A percentile compares a stretch with the other conserved stretches of the same genome.
phyloP scores from a whole-genome alignment of 176 grass and related monocot species.

The Cymbopogon citratus region DNA sequence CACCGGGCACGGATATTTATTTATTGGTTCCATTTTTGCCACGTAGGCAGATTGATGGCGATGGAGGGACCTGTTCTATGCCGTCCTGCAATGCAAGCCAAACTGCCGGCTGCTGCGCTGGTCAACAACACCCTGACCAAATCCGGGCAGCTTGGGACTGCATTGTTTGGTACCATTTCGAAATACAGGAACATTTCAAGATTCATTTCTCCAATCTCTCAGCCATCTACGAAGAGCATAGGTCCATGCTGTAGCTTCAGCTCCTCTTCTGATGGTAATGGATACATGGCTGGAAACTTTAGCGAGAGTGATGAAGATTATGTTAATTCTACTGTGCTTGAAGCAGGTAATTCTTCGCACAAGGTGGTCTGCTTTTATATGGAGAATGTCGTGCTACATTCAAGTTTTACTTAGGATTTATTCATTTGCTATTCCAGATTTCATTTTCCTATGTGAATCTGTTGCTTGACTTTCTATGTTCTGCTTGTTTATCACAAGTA shows the following conservation, averaged over 20 bases:
- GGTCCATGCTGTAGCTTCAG: slow-evolving; percentile 50
- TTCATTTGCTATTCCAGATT: neutral
- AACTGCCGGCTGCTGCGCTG: slow-evolving; percentile 34
- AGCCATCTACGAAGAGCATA: slow-evolving; percentile 19
- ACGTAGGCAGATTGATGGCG: slow-evolving; percentile 39
- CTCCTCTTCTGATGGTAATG: slow-evolving; percentile 78
- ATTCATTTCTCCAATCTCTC: slow-evolving; percentile 34
- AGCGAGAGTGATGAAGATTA: slow-evolving; percentile 82
- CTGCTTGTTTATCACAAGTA: neutral
- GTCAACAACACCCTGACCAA: slow-evolving; percentile 42
- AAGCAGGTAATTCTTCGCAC: slow-evolving; percentile 60
- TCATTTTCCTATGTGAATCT: neutral
- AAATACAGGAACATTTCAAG: slow-evolving; percentile 45
- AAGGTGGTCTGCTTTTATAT: neutral
- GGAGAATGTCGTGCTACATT: neutral
- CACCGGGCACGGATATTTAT: neutral
- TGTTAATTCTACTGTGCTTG: slow-evolving; percentile 75
- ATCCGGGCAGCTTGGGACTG: slow-evolving; percentile 34
- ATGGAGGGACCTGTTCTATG: slow-evolving; percentile 62
- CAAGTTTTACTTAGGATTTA: neutral
- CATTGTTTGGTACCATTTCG: slow-evolving; percentile 44
- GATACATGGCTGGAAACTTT: slow-evolving; percentile 76
- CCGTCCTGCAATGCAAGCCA: slow-evolving; percentile 44
- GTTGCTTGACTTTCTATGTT: neutral
- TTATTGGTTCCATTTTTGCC: neutral